phyloP scores from a whole-genome alignment of 257 asterid genomes.

The Solanum tacnaense region DNA sequence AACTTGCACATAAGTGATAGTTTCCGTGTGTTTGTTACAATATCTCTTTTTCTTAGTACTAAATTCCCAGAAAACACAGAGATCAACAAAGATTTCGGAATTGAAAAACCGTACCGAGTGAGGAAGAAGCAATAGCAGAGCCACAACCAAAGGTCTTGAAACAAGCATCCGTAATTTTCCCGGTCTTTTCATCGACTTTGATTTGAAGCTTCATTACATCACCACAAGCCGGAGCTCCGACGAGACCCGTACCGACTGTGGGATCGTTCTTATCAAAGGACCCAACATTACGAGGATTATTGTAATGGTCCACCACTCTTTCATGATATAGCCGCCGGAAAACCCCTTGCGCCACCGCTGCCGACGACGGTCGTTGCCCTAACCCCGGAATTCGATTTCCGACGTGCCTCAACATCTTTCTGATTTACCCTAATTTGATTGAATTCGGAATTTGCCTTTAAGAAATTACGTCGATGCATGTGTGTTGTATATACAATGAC shows the following conservation, averaged over 20 bases:
- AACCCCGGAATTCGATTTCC: slow-evolving; percentile 27
- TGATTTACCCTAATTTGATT: background rate
- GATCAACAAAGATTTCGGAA: background rate
- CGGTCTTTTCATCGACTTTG: slow-evolving; percentile 65
- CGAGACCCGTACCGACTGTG: slow-evolving; percentile 76
- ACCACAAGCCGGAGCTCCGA: slow-evolving; percentile 97
- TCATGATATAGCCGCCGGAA: slow-evolving; percentile 54
- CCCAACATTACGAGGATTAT: slow-evolving; percentile 89
- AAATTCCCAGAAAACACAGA: background rate
- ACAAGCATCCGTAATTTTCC: slow-evolving; percentile 77
- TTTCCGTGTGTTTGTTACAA: background rate
- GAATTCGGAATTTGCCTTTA: background rate
- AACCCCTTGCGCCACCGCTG: slow-evolving; percentile 8
- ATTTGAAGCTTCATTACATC: slow-evolving; percentile 94
- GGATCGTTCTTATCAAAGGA: slow-evolving; percentile 81
- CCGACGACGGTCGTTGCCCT: background rate
- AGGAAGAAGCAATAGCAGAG: slow-evolving; percentile 91
- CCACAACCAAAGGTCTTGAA: slow-evolving; percentile 93
- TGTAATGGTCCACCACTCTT: slow-evolving; percentile 94
- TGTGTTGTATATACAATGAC: background rate
- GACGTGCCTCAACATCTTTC: slow-evolving; percentile 45
- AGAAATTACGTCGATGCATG: background rate
- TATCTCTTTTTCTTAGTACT: background rate
- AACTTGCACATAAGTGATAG: background rate
- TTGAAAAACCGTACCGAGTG: slow-evolving; percentile 45